Evolutionary conservation across 768 basidiomycete species (phyloP), one percentile per base, ranked within the genome.

Genomic region (Suillus alpinus): DNA sequence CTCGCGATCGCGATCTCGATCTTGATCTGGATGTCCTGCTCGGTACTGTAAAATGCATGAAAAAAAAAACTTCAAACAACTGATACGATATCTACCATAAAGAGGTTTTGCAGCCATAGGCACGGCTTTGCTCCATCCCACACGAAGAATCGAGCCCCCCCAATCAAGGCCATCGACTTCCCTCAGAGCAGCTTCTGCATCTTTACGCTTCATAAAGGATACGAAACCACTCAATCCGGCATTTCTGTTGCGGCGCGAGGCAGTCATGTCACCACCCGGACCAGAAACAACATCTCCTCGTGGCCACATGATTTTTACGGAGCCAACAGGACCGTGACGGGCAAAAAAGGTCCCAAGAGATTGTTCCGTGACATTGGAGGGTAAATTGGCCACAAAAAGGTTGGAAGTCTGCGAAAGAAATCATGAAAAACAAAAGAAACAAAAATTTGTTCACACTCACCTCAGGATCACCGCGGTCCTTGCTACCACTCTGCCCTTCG

Each of bases 291-390:
- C 81, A 69, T 95, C 94, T 12, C 86, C 84, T 43, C 96, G 87
- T n/a, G 95, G 96, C 95, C 95, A 98, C 95, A 98, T 98, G 65
- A 98, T 87, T 80, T 96, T 94, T 69, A 93, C 93, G 23, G 93
- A 95, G 26, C 90, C 96, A 63, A 99, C 91, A n/a, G 95, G 93
- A 0, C 97, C 97, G 59, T 82, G 82, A 47, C 89, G 85, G 2
- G 95, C 95, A 71, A 99, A 99, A 73, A 97, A 94, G 62, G 85
- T 83, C 3, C 97, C 97, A 44, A 99, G 73, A 31, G 81, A 82
- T 65, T 88, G 87, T 67, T 98, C 97, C 1, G 88, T 94, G 14
- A 97, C 88, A 71, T 89, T 87, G 0, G 83, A 77, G 5, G 97
- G 97, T 29, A 99, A 76, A 71, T 98, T 97, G 13, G 94, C 94